Evolutionary conservation across 495 filamentous ascomycete species (phyloP), one percentile per base, ranked within the genome.

Genomic region (Neurospora discreta): DNA sequence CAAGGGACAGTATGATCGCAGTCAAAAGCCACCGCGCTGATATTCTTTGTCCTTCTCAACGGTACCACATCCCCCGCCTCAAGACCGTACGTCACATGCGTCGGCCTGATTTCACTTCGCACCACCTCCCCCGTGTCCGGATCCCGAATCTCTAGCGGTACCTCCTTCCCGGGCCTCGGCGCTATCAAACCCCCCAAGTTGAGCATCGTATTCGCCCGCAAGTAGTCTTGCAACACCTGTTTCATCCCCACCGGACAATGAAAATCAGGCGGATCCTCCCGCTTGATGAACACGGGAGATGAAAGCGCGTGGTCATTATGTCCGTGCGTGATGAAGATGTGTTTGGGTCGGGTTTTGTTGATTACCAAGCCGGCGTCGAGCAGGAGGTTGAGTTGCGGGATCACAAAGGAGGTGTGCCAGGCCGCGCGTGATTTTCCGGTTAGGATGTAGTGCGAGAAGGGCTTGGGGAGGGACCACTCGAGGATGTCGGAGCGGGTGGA

Each of bases 321-420:
- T 46, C 81, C 81, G 74, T 82, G 81, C 4, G 81, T 82, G 68
- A 82, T 72, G 69, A 82, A 82, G 73, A 82, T 76, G 78, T 82
- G 81, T 52, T 80, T 82, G 11, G 81, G 81, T 0, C 81, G 78
- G 8, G 75, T 70, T 39, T 76, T 74, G 75, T 82, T 81, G 70
- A 82, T 77, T 18, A 68, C 70, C 4, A 82, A 73, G 1, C 81
- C 81, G 41, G 80, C 77, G 75, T 82, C 81, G 18, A 82, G 77
- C 18, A 82, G 75, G 13, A 82, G 77, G 68, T 81, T 78, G 68
- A 82, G 79, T 69, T 79, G 75, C 13, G 81, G 78, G 70, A 82
- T 75, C 30, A 82, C 73, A 67, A 82, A 82, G 10, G 81, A 82
- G 18, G 81, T 82, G 77, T 82, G 81, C 81, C 81, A 82, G 39